These are phyloP conservation scores for Lipomyces anomalus DNA, from an alignment of 805 yeast species.

Conservation along the genomic window DNA sequence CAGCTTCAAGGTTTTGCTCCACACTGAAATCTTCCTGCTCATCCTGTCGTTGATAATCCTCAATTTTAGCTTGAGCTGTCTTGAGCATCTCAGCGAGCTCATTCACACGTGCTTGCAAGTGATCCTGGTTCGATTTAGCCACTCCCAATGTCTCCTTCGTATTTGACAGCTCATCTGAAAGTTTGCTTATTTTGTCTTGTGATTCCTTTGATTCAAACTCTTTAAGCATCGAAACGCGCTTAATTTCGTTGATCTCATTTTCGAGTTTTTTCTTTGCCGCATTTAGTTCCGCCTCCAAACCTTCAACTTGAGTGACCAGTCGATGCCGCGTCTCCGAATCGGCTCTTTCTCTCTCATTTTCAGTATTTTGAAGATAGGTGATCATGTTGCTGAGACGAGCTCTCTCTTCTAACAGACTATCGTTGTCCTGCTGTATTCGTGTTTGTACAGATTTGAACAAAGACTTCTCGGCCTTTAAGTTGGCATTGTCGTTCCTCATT, in stretches of 20 bases:
- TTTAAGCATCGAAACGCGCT: conserved; percentile 45
- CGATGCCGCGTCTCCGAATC: conserved; percentile 47
- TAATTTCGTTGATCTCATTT: conserved; percentile 47
- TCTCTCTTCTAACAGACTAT: conserved; percentile 52
- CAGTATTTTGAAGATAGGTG: conserved; percentile 53
- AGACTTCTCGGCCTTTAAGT: conserved; percentile 45
- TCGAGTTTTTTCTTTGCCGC: conserved; percentile 43
- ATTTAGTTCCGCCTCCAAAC: conserved; percentile 45
- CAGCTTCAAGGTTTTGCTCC: conserved; percentile 30
- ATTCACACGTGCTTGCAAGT: conserved; percentile 38
- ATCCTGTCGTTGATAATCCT: conserved; percentile 29
- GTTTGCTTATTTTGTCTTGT: conserved; percentile 49
- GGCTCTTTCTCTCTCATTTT: conserved; percentile 54
- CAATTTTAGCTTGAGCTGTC: conserved; percentile 28
- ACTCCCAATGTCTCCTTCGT: conserved; percentile 40
- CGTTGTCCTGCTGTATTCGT: conserved; percentile 49
- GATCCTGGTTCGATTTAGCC: conserved; percentile 39
- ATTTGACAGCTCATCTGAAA: conserved; percentile 42
- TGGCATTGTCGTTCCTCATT: conserved; percentile 42
- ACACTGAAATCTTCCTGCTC: conserved; percentile 28
- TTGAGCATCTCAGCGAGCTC: conserved; percentile 32
- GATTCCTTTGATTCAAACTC: conserved; percentile 53
- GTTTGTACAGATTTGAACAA: conserved; percentile 46
- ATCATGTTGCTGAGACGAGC: conserved; percentile 52
- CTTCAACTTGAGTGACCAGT: conserved; percentile 44